These are phyloP conservation scores for Lipomyces kockii DNA, from an alignment of 805 yeast genomes.

Conservation along the genomic window DNA sequence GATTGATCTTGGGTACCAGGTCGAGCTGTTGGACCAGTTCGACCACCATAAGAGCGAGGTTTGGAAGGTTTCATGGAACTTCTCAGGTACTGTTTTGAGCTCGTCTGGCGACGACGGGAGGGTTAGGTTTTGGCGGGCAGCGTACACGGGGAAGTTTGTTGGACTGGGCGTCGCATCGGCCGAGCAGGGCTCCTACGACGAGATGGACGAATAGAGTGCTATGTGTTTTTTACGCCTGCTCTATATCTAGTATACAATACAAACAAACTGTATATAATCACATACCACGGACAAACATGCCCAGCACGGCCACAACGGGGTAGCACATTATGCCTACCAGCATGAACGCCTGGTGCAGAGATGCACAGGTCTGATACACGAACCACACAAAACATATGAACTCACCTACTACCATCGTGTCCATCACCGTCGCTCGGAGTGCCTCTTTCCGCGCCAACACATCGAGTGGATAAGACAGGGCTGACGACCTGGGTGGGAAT, in stretches of 20 bases:
- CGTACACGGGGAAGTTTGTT: conserved; percentile 82
- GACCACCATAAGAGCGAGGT: conserved; percentile 86
- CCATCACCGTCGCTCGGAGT: conserved; percentile 19
- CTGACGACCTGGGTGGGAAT: conserved; percentile 6
- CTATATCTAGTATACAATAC: not conserved
- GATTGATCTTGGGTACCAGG: conserved; percentile 44
- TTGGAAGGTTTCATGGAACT: conserved; percentile 95
- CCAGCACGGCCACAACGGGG: conserved; percentile 20
- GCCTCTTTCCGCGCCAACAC: conserved; percentile 3
- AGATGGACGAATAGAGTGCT: conserved; percentile 12
- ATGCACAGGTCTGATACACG: conserved; percentile 5
- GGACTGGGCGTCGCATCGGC: conserved; percentile 86
- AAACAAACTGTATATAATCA: not conserved
- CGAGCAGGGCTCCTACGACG: conserved; percentile 45
- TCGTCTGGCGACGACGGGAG: conserved; percentile 96
- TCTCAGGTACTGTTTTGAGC: conserved; percentile 88
- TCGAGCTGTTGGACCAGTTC: conserved; percentile 68
- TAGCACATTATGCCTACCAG: conserved; percentile 16
- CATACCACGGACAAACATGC: not conserved
- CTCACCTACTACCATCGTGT: conserved; percentile 13
- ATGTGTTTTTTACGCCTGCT: not conserved
- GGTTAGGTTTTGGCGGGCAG: conserved; percentile 88
- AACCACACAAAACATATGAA: conserved; percentile 13
- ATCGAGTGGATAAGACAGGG: not conserved
- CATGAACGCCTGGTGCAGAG: conserved; percentile 9